A percentile compares a stretch with the other conserved stretches of the same genome.
phyloP scores from a whole-genome alignment of 2,329 filamentous ascomycete species.

The Tolypocladium tundrense region DNA sequence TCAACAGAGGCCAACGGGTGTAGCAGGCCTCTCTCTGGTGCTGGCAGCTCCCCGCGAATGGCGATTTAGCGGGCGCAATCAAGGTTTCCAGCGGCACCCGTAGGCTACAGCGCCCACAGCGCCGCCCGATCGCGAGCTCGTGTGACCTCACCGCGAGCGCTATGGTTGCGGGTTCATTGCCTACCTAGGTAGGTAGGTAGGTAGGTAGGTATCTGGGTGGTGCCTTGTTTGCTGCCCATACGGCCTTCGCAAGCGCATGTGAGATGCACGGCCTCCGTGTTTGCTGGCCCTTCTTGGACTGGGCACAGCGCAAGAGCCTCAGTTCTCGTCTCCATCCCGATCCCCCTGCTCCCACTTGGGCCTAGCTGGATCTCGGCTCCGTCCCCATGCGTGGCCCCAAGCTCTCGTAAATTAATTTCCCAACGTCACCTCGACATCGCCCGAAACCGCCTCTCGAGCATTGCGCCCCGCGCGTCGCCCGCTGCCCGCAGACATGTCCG shows the following conservation, averaged over 20 bases:
- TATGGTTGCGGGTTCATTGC: too few relatives aligned
- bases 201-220: too few relatives aligned
- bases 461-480: neutral
- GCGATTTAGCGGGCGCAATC: neutral
- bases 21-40: neutral
- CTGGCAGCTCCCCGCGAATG: neutral
- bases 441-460: neutral
- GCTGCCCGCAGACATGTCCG: constrained; percentile 38
- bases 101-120: neutral
- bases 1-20: neutral
- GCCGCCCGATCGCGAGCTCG: neutral
- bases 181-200: too few relatives aligned
- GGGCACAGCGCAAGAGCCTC: too few relatives aligned
- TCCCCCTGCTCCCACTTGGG: neutral
- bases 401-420: neutral
- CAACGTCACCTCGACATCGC: neutral
- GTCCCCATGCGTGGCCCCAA: neutral
- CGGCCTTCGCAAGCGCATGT: too few relatives aligned
- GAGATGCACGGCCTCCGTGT: too few relatives aligned
- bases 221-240: neutral
- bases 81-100: neutral
- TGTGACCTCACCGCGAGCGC: neutral
- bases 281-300: too few relatives aligned
- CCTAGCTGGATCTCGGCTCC: neutral
- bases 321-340: too few relatives aligned